These are phyloP conservation scores for Carex sylvatica DNA, from an alignment of 202 grass and related monocot species.

Conservation along the genomic window DNA sequence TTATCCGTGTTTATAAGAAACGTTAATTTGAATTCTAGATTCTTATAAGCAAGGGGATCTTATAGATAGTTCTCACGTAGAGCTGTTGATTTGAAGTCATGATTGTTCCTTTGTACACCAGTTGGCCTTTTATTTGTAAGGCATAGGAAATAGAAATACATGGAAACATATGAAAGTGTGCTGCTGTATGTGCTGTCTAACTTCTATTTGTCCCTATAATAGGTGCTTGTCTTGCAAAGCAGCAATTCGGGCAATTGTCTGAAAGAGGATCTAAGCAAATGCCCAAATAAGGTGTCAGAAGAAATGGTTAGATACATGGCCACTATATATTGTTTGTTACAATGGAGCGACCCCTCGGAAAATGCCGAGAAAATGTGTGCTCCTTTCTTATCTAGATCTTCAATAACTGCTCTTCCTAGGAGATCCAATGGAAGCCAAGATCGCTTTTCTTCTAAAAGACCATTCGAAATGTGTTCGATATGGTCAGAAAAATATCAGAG, in stretches of 20 bases:
- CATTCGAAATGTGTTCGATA: slow-evolving; percentile 61
- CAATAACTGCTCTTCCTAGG: slow-evolving; percentile 58
- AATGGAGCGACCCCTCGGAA: slow-evolving; percentile 36
- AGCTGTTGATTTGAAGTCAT: background rate
- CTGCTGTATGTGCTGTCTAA: background rate
- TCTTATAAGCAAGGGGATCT: background rate
- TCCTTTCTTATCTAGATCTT: slow-evolving; percentile 76
- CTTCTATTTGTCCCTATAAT: slow-evolving; percentile 31
- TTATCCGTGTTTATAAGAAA: background rate
- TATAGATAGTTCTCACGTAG: background rate
- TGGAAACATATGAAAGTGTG: background rate
- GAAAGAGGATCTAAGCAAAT: slow-evolving; percentile 84
- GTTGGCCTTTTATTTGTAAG: background rate
- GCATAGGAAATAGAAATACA: background rate
- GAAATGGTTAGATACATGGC: slow-evolving; percentile 95
- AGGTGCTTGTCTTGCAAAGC: slow-evolving; percentile 53
- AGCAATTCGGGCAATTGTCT: slow-evolving; percentile 51
- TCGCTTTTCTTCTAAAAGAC: slow-evolving; percentile 34
- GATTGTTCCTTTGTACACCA: background rate
- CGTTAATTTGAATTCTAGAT: background rate
- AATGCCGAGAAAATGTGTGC: slow-evolving; percentile 55
- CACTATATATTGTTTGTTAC: slow-evolving; percentile 63
- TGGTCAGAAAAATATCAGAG: slow-evolving; percentile 56
- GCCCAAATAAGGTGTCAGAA: slow-evolving; percentile 92
- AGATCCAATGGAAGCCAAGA: slow-evolving; percentile 41